Evolutionary conservation across 1,284 basidiomycete genomes (phyloP).

Genomic region (Moesziomyces antarcticus): DNA sequence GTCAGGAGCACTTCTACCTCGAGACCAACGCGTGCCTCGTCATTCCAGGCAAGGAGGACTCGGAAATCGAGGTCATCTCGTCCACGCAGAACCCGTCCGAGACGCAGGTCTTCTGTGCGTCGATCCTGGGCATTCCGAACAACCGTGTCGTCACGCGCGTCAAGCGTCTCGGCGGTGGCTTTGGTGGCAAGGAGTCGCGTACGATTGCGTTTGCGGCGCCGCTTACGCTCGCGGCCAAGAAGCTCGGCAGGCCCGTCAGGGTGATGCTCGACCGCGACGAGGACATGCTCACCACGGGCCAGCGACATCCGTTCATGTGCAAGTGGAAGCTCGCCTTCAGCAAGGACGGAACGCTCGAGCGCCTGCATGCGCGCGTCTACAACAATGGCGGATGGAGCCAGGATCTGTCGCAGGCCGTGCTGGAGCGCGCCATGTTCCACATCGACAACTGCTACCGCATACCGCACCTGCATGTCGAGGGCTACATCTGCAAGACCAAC

Average conservation of each 20-base stretch:
- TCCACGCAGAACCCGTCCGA: slow-evolving; percentile 68
- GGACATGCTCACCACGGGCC: slow-evolving; percentile 68
- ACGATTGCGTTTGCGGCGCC: slow-evolving; percentile 51
- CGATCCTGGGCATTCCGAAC: slow-evolving; percentile 65
- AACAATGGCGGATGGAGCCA: slow-evolving; percentile 68
- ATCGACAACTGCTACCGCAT: slow-evolving; percentile 65
- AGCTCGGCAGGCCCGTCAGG: slow-evolving; percentile 65
- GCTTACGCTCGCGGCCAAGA: slow-evolving; percentile 65
- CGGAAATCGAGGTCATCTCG: slow-evolving; percentile 67
- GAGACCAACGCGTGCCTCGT: slow-evolving; percentile 68
- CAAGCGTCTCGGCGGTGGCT: slow-evolving; percentile 68
- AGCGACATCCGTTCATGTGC: slow-evolving; percentile 68
- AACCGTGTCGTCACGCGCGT: slow-evolving; percentile 64
- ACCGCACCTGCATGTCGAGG: slow-evolving; percentile 63
- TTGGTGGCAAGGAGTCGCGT: slow-evolving; percentile 67
- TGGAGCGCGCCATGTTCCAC: slow-evolving; percentile 68
- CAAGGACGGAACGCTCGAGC: slow-evolving; percentile 64
- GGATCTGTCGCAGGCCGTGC: slow-evolving; percentile 67
- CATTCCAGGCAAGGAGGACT: slow-evolving; percentile 67
- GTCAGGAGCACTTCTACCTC: slow-evolving; percentile 64
- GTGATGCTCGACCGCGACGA: slow-evolving; percentile 68
- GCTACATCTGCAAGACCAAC: slow-evolving; percentile 67
- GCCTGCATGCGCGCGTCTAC: slow-evolving; percentile 64
- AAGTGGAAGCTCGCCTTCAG: slow-evolving; percentile 67
- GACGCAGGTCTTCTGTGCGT: slow-evolving; percentile 67